Conservation (phyloP, 805 yeast genomes). For the Kodamaea leandrae region DNA sequence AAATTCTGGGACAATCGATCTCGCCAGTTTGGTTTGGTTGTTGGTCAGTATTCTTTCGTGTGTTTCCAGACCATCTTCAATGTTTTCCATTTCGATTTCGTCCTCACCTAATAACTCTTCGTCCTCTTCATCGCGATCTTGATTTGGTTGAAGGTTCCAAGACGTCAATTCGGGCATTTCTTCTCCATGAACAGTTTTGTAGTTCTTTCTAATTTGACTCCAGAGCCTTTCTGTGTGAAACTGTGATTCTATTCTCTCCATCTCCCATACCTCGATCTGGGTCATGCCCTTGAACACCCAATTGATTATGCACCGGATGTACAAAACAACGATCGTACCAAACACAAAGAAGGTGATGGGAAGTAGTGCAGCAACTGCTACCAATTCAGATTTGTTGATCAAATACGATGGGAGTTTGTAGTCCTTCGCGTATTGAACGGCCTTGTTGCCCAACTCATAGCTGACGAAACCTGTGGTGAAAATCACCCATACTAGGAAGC, state of each 20-base stretch:
- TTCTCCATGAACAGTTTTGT: slow-evolving; percentile 36
- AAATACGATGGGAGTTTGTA: slow-evolving; percentile 56
- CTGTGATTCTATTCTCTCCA: slow-evolving; percentile 73
- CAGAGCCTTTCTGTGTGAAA: slow-evolving; percentile 56
- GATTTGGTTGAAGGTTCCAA: slow-evolving; percentile 29
- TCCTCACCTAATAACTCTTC: slow-evolving; percentile 3
- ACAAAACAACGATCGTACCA: slow-evolving; percentile 56
- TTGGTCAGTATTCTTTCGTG: slow-evolving; percentile 1
- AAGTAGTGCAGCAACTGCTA: slow-evolving; percentile 51
- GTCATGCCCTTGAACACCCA: slow-evolving; percentile 66
- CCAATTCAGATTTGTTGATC: slow-evolving; percentile 50
- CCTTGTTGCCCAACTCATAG: slow-evolving; percentile 39
- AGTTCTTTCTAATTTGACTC: slow-evolving; percentile 47
- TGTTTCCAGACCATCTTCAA: slow-evolving; percentile 4
- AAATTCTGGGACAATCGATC: slow-evolving; percentile 26
- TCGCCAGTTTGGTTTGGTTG: not conserved
- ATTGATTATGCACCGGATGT: slow-evolving; percentile 58
- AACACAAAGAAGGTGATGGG: slow-evolving; percentile 60
- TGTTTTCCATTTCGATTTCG: slow-evolving; percentile 8
- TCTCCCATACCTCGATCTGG: slow-evolving; percentile 91
- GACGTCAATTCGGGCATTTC: slow-evolving; percentile 46
- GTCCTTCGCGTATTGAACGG: slow-evolving; percentile 43
- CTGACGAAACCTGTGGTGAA: slow-evolving; percentile 49
- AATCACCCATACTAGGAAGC: slow-evolving; percentile 70
- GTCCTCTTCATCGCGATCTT: not conserved